Base-by-base conservation (phyloP, 1,139 yeast species). In the Sugiyamaella paludigena region DNA sequence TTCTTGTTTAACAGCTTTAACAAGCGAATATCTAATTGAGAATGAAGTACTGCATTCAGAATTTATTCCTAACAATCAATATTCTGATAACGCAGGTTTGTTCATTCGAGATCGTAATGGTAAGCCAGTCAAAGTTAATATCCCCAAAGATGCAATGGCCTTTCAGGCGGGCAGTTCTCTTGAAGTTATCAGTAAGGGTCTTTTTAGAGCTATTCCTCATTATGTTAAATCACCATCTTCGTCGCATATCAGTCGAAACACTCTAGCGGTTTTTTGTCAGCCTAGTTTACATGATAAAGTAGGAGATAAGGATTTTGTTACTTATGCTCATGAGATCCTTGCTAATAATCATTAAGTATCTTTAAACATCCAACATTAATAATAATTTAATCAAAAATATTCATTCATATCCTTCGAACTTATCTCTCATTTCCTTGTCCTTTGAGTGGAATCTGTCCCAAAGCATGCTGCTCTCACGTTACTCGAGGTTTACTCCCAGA, bases 101-200 rank as follows among this genome's bases (percentile, higher is more conserved):
- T 80, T 77, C 58, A 80, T 81, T 44, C 69, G 73, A 30, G 73
- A 76, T 58, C 69, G 86, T 36, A 63, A 64, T 6, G 77, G 79
- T 9, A 63, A 69, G 2, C 62, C 71, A 2, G 77, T 77, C 24
- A 76, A 78, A 53, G 82, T 81, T n/a, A 63, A 67, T 34, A 80
- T 81, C 37, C 85, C 86, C 0, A 57, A 61, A 2, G 77, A 79
- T 55, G 77, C 83, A 53, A 62, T 81, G 29, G 85, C 84, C 0
- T 81, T 81, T 60, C 86, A 81, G 60, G 79, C 84, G 0, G 87
- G 87, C 1, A 71, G 80, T n/a, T 80, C 84, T 0, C 67, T 81
- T 34, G 76, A 80, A 57, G 79, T 75, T 47, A 73, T 79, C 11
- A 76, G 83, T 0, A 55, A 63, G n/a, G 74, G 74, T 11, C 65